Conservation (phyloP, 2,329 filamentous ascomycete species). For the Ascochyta fabae region DNA sequence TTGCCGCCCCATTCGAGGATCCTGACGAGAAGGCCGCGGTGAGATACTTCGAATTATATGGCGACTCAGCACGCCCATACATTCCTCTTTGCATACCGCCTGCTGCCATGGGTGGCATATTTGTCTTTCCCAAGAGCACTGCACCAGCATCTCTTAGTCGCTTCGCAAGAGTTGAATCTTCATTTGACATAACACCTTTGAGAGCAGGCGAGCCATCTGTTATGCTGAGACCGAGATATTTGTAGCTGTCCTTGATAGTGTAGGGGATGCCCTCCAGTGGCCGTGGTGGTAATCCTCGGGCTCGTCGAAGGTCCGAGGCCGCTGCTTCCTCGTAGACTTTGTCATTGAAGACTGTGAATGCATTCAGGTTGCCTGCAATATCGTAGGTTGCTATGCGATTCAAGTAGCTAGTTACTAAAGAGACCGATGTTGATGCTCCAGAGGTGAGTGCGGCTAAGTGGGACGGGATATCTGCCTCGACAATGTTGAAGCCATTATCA, state of each 20-base stretch:
- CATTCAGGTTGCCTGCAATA: slow-evolving; percentile 53
- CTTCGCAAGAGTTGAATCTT: slow-evolving; percentile 60
- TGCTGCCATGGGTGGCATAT: slow-evolving; percentile 66
- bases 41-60: slow-evolving; percentile 62
- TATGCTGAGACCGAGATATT: slow-evolving; percentile 60
- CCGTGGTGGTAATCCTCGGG: slow-evolving; percentile 44
- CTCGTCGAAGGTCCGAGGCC: slow-evolving; percentile 56
- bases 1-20: slow-evolving; percentile 64
- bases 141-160: slow-evolving; percentile 58
- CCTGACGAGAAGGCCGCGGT: slow-evolving; percentile 64
- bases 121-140: slow-evolving; percentile 62
- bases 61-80: slow-evolving; percentile 63
- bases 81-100: slow-evolving; percentile 65
- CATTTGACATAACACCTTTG: slow-evolving; percentile 55
- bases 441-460: slow-evolving; percentile 52
- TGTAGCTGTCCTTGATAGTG: slow-evolving; percentile 65
- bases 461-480: slow-evolving; percentile 58
- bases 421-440: slow-evolving; percentile 53
- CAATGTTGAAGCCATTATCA: slow-evolving; percentile 39
- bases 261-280: slow-evolving; percentile 64
- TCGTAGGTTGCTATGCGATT: slow-evolving; percentile 58
- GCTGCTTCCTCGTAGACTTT: slow-evolving; percentile 56
- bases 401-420: slow-evolving; percentile 55
- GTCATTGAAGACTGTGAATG: slow-evolving; percentile 58
- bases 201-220: slow-evolving; percentile 64